A percentile compares a stretch with the other conserved stretches of the same genome.
Evolutionary conservation across 441 rosid species (phyloP).

Genomic region (Aquilaria agallochum): DNA sequence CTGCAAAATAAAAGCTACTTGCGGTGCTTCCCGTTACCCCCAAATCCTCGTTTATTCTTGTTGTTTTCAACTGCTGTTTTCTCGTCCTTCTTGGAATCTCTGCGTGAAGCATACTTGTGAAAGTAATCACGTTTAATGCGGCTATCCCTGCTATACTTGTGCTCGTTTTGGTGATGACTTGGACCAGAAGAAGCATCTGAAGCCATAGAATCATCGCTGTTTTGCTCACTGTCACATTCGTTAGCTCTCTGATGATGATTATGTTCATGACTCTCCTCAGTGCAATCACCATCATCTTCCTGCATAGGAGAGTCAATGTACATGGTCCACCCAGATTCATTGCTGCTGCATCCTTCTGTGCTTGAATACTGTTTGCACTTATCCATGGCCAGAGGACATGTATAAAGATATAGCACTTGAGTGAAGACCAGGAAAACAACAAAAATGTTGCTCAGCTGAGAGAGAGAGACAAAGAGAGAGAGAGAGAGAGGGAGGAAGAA

Average conservation of each 20-base stretch:
- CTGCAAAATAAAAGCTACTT: constrained; percentile 15
- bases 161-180: constrained; percentile 28
- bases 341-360: constrained; percentile 80
- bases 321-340: constrained; percentile 93
- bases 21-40: constrained; percentile 20
- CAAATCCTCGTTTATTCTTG: constrained; percentile 12
- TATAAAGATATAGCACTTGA: background rate
- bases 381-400: constrained; percentile 28
- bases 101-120: constrained; percentile 24
- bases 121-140: constrained; percentile 16
- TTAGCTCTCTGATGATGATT: constrained; percentile 12
- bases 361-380: constrained; percentile 23
- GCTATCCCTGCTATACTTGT: constrained; percentile 10
- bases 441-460: background rate
- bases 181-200: constrained; percentile 89
- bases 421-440: background rate
- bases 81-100: constrained; percentile 32
- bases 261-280: constrained; percentile 27
- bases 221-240: constrained; percentile 30
- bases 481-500: background rate
- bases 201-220: constrained; percentile 84
- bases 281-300: constrained; percentile 43
- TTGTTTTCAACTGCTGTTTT: constrained; percentile 26
- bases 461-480: background rate
- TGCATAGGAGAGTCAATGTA: constrained; percentile 69